A percentile compares a stretch with the other conserved stretches of the same genome.
Conservation (phyloP, 257 asterid species). For the Lycium ferocissimum region DNA sequence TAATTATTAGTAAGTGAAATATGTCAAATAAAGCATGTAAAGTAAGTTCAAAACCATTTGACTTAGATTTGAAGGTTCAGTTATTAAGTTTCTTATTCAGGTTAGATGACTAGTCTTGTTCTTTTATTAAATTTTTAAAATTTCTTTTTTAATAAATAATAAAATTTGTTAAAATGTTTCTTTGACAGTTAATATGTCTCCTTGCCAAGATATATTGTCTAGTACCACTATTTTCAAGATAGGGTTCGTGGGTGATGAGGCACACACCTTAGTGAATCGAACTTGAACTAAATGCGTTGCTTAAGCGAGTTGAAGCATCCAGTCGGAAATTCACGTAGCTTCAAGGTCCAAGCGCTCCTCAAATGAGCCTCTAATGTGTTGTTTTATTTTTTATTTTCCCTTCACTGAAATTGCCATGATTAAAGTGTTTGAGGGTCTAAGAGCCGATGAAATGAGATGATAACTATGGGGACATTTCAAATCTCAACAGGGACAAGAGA, state of each 20-base stretch:
- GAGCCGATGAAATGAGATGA: neutral
- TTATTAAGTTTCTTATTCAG: neutral
- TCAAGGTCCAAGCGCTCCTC: neutral
- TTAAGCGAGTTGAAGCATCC: neutral
- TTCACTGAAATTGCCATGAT: constrained; percentile 2
- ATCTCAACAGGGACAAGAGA: neutral
- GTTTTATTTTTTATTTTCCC: neutral
- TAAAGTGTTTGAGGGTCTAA: neutral
- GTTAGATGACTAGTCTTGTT: neutral
- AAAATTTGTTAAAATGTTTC: neutral
- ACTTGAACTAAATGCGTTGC: neutral
- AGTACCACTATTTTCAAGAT: neutral
- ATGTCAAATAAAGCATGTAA: neutral
- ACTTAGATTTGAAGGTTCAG: neutral
- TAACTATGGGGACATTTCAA: neutral
- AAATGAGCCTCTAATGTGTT: neutral
- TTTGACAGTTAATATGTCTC: neutral
- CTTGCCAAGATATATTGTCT: constrained; percentile 3
- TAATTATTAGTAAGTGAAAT: neutral
- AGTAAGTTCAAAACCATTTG: constrained; percentile 13
- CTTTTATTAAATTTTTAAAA: neutral
- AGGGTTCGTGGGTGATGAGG: neutral
- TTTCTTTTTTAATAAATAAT: neutral
- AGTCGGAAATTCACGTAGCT: neutral
- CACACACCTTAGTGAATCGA: neutral